phyloP scores from a whole-genome alignment of 108 stramenopile species.

The Fistulifera pelliculosa region DNA sequence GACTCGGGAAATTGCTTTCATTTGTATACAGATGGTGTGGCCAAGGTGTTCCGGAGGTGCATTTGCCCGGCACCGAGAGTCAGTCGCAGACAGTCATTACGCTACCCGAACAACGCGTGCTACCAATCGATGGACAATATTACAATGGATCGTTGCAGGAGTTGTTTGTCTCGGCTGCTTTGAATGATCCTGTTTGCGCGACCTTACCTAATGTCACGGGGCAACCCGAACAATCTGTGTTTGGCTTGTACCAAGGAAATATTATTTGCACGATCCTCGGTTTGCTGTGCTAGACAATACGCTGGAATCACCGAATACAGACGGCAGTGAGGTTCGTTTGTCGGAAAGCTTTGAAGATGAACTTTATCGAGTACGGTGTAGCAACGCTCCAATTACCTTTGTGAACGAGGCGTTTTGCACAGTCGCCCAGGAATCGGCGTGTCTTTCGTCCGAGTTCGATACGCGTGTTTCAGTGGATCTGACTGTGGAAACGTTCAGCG shows the following conservation, averaged over 20 bases:
- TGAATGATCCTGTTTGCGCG: too few relatives aligned
- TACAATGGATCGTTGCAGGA: neutral
- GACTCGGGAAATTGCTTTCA: too few relatives aligned
- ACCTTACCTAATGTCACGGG: too few relatives aligned
- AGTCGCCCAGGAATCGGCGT: too few relatives aligned
- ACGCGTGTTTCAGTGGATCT: too few relatives aligned
- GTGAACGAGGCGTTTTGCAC: constrained; percentile 29
- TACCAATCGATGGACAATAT: constrained; percentile 1
- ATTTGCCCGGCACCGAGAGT: too few relatives aligned
- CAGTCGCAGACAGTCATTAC: neutral
- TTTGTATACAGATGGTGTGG: too few relatives aligned
- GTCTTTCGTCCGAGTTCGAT: too few relatives aligned
- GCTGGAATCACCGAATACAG: constrained; percentile 21
- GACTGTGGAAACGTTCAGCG: neutral
- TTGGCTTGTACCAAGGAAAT: constrained; percentile 5
- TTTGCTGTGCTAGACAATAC: constrained; percentile 24
- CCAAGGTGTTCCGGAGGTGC: too few relatives aligned
- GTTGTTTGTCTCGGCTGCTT: too few relatives aligned
- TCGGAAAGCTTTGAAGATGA: constrained; percentile 23
- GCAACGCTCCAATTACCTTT: constrained; percentile 34
- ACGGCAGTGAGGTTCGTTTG: constrained; percentile 15
- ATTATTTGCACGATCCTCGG: constrained; percentile 24
- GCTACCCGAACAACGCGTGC: neutral
- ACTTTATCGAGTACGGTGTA: neutral
- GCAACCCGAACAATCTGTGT: constrained; percentile 1